Percentiles rank a stretch among this genome's conserved stretches.
phyloP scores from a whole-genome alignment of 1,284 basidiomycete genomes.

The Malassezia equina region DNA sequence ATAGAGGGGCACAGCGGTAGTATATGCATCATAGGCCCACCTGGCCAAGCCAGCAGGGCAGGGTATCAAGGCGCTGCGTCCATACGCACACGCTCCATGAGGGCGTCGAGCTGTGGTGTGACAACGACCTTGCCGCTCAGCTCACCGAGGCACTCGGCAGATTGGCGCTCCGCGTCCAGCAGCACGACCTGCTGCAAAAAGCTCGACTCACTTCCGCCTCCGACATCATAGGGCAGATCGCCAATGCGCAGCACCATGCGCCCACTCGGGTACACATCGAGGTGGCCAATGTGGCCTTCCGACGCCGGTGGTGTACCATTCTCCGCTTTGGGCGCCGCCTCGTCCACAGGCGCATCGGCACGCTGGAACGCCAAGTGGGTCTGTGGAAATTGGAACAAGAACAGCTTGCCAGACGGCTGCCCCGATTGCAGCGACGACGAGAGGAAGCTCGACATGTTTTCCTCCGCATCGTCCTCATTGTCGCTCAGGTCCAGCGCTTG shows the following conservation, averaged over 20 bases:
- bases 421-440: slow-evolving; percentile 27
- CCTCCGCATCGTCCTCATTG: slow-evolving; percentile 72
- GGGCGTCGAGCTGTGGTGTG: slow-evolving; percentile 69
- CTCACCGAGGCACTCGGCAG: slow-evolving; percentile 67
- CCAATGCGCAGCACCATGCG: slow-evolving; percentile 36
- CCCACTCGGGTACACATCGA: slow-evolving; percentile 38
- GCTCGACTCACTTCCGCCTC: slow-evolving; percentile 69
- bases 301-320: neutral
- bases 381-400: slow-evolving; percentile 85
- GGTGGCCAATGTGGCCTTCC: slow-evolving; percentile 37
- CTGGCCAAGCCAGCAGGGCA: too few species aligned
- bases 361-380: slow-evolving; percentile 65
- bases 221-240: slow-evolving; percentile 55
- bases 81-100: slow-evolving; percentile 55
- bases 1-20: neutral
- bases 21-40: too few species aligned
- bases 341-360: neutral
- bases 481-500: slow-evolving; percentile 72
- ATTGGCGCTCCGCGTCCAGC: slow-evolving; percentile 58
- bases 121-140: slow-evolving; percentile 74
- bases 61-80: neutral
- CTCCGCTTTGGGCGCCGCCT: neutral
- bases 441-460: slow-evolving; percentile 76
- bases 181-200: slow-evolving; percentile 80
- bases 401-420: slow-evolving; percentile 56